Base-by-base conservation (phyloP, 2,329 filamentous ascomycete species). In the Orbilia oligospora region DNA sequence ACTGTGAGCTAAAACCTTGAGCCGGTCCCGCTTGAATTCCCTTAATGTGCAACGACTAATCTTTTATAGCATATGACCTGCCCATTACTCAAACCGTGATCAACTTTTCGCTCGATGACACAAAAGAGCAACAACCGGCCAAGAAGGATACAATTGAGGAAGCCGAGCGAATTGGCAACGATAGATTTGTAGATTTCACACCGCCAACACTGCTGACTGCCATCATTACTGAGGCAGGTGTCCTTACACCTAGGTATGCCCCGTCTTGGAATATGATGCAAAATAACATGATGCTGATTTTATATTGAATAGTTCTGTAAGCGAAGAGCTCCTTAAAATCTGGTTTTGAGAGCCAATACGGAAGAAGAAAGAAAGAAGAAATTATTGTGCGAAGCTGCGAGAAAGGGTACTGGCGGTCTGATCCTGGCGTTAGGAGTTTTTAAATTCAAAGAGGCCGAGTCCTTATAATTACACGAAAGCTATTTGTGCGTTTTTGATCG, bases 71-170 rank as follows among this genome's bases (percentile, higher is more conserved):
- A 85, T 90, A 91, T 76, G 92, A 96, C 83, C 86, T 97, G 75
- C 92, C 92, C 0, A 90, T 97, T 81, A 89, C 91, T 83, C 93
- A 97, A 84, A 88, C 90, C 38, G 88, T 97, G 14, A 87, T 96
- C 76, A 89, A 93, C 61, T 97, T 96, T 84, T 87, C 87, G 81
- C 89, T 89, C 0, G 87, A 88, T 4, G 86, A 88, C 77, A 85
- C 87, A 76, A 85, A 85, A 6, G 85, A 87, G 48, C 87, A 89
- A 70, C 85, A 81, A 44, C 68, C 67, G n/a, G 71, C 80, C 5
- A 80, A 83, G 20, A 81, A 80, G 14, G 79, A 80, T n/a, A 79
- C 76, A 41, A 71, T 80, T 18, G 65, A 80, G 48, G 80, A 79
- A 22, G 80, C 77, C 22, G 81, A 80, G 65, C 70, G 75, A 16